These are phyloP conservation scores for Apiotrichum akiyoshidainum DNA, from an alignment of 1,284 basidiomycete species.

Conservation along the genomic window DNA sequence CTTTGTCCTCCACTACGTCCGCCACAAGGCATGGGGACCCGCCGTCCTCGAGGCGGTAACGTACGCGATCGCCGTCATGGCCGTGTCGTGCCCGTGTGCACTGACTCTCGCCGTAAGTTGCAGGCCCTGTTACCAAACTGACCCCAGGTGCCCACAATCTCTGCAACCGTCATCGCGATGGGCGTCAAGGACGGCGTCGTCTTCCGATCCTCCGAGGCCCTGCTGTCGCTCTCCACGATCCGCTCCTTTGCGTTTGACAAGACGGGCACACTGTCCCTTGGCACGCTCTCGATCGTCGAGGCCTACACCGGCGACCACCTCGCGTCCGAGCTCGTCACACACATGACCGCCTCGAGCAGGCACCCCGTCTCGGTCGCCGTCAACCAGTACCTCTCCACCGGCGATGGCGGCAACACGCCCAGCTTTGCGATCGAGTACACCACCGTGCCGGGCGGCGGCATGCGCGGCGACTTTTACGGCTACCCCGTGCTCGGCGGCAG, in stretches of 20 bases:
- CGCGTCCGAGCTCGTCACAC: neutral
- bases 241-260: constrained; percentile 54
- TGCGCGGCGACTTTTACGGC: neutral
- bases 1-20: constrained; percentile 44
- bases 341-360: neutral
- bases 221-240: constrained; percentile 44
- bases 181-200: constrained; percentile 19
- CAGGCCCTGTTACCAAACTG: neutral
- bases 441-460: constrained; percentile 1
- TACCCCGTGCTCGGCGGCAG: constrained; percentile 3
- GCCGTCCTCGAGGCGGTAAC: constrained; percentile 48
- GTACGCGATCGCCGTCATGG: constrained; percentile 53
- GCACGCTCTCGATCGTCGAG: constrained; percentile 7
- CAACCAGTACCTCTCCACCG: neutral
- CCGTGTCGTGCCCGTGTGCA: constrained; percentile 55
- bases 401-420: neutral
- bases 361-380: constrained; percentile 3
- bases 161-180: constrained; percentile 16
- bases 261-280: constrained; percentile 51
- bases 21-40: constrained; percentile 31
- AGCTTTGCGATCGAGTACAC: neutral
- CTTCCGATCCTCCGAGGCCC: constrained; percentile 29
- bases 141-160: constrained; percentile 10
- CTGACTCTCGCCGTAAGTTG: constrained; percentile 26
- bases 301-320: neutral